Conservation (phyloP, 2,329 filamentous ascomycete species). For the Chaetomium sp. region DNA sequence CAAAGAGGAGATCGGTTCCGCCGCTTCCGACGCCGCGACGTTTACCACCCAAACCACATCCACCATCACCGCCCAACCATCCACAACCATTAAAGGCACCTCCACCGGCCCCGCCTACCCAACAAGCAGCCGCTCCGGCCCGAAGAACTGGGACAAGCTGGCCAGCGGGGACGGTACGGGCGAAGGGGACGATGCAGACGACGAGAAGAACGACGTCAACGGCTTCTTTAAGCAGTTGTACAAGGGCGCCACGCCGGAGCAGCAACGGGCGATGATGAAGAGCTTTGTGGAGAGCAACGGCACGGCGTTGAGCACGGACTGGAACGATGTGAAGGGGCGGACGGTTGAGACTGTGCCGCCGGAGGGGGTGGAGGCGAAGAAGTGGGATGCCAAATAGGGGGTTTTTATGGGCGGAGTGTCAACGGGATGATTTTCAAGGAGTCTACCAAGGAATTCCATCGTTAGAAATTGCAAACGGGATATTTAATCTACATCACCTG, state of each 20-base stretch:
- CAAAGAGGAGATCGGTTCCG: constrained; percentile 18
- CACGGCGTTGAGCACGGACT: constrained; percentile 86
- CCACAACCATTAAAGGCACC: background rate
- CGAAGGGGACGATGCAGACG: constrained; percentile 48
- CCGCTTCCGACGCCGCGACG: background rate
- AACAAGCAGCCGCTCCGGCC: constrained; percentile 73
- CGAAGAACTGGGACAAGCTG: constrained; percentile 89
- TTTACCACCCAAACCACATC: background rate
- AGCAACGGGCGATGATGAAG: constrained; percentile 94
- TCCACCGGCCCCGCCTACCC: constrained; percentile 60
- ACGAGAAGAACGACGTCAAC: constrained; percentile 55
- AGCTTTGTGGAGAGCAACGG: constrained; percentile 92
- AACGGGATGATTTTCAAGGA: background rate
- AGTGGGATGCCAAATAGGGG: constrained; percentile 43
- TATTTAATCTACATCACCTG: too few species aligned
- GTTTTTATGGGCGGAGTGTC: too few species aligned
- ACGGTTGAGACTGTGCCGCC: constrained; percentile 68
- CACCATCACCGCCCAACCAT: background rate
- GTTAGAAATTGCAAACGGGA: background rate
- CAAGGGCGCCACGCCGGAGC: constrained; percentile 67
- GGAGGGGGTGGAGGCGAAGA: constrained; percentile 70
- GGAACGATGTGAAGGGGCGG: constrained; percentile 69
- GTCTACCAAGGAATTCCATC: background rate
- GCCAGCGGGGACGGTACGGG: constrained; percentile 52
- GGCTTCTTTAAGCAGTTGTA: constrained; percentile 89